Evolutionary conservation across 768 basidiomycete genomes (phyloP), one percentile per base, ranked within the genome.

Genomic region (Candolleomyces aberdarensis): DNA sequence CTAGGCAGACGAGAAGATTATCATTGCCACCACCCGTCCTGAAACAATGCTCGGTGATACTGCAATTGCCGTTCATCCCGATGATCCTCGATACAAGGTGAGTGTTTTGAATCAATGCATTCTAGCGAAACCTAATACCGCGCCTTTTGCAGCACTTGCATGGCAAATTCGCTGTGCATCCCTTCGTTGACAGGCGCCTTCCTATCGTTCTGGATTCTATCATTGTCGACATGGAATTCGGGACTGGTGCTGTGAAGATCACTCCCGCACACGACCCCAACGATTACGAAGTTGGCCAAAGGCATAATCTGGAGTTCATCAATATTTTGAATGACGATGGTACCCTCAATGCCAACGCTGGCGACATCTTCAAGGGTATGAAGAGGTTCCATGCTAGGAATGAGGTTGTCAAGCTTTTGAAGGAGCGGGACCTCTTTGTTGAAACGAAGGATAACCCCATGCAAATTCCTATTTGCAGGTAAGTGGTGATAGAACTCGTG

Each of bases 41-140:
- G 97, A 98, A 74, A 98, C 97, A 0, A 96, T 98, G 93, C 82
- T 99, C 0, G 97, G 97, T 40, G 97, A 98, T 82, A 94, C 95
- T 2, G 97, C 92, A 29, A 89, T 99, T 22, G 97, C 97, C 31
- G 93, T 98, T 0, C 96, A 99, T 74, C 96, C 95, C 2, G 85
- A 96, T 61, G 96, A 98, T 71, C 76, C 83, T 9, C 86, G 96
- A 13, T 98, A 98, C 77, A 95, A 81, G 74, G 89, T 87, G 32
- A 11, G 5, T 22, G 9, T 17, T 41, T 70, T 6, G 2, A 26
- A 40, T 56, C 15, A 31, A 29, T 39, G 47, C 60, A 19, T 17
- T n/a, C 8, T 43, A 9, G 7, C 9, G 14, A 43, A 47, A 14
- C 19, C 7, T 31, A 57, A n/a, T 36, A 36, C 11, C 11, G 56